Conservation (phyloP, 495 filamentous ascomycete genomes). For the Neurospora terricola region DNA sequence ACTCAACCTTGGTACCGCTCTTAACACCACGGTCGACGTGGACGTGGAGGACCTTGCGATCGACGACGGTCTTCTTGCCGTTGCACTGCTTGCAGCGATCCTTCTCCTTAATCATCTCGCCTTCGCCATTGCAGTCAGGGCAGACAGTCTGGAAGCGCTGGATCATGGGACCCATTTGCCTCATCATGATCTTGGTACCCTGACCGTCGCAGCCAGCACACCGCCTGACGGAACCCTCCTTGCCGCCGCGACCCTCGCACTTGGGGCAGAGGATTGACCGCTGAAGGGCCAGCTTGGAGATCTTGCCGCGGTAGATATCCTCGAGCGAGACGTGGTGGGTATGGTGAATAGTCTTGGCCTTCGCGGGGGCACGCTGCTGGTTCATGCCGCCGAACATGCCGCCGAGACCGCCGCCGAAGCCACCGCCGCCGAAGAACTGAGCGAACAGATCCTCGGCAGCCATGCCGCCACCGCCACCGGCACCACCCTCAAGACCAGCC, state of each 20-base stretch:
- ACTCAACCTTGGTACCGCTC: conserved; percentile 90
- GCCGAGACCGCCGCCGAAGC: conserved; percentile 65
- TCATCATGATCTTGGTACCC: conserved; percentile 99
- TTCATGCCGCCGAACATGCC: conserved; percentile 73
- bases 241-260: conserved; percentile 92
- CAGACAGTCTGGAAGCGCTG: conserved; percentile 99
- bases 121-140: conserved; percentile 94
- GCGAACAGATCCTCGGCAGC: conserved; percentile 94
- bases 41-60: conserved; percentile 96
- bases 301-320: conserved; percentile 96
- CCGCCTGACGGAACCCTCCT: conserved; percentile 90
- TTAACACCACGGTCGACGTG: conserved; percentile 93
- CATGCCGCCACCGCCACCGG: conserved; percentile 73
- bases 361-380: conserved; percentile 73
- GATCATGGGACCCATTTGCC: conserved; percentile 99
- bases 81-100: conserved; percentile 90
- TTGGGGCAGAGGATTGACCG: conserved; percentile 94
- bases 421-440: conserved; percentile 89
- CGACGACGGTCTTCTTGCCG: conserved; percentile 95
- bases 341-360: conserved; percentile 93
- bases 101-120: conserved; percentile 90
- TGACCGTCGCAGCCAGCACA: conserved; percentile 84
- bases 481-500: conserved; percentile 85
- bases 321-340: conserved; percentile 96
- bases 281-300: conserved; percentile 93